These are phyloP conservation scores for Glycine tomentella DNA, from an alignment of 306 rosid species.

Conservation along the genomic window DNA sequence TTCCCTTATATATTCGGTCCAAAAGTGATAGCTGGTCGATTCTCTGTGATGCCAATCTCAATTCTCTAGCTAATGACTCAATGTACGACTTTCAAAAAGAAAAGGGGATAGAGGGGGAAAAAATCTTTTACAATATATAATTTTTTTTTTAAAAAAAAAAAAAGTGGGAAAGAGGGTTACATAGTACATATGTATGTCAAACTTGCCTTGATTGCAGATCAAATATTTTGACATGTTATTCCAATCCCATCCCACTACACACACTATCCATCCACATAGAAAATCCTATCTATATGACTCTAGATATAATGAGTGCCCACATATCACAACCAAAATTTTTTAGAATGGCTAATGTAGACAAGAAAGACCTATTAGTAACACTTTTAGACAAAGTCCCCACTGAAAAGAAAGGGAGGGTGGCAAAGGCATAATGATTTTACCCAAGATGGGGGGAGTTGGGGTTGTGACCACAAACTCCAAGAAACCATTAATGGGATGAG, in stretches of 20 bases:
- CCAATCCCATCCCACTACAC: slow-evolving; percentile 45
- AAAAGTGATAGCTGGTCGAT: slow-evolving; percentile 60
- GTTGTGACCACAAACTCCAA: slow-evolving; percentile 70
- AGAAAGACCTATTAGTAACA: slow-evolving; percentile 50
- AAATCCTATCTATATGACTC: slow-evolving; percentile 42
- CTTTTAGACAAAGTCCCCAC: slow-evolving; percentile 66
- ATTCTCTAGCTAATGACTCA: slow-evolving; percentile 53
- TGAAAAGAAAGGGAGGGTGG: slow-evolving; percentile 41
- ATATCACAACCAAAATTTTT: slow-evolving; percentile 49
- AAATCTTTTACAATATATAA: slow-evolving; percentile 4
- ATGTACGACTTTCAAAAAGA: slow-evolving; percentile 54
- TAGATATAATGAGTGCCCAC: slow-evolving; percentile 59
- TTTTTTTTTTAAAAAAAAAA: slow-evolving; percentile 4
- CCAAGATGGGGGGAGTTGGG: slow-evolving; percentile 61
- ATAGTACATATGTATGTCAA: slow-evolving; percentile 53
- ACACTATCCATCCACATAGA: slow-evolving; percentile 45
- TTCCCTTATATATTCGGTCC: slow-evolving; percentile 49
- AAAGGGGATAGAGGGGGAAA: neutral
- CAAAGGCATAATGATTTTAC: slow-evolving; percentile 57
- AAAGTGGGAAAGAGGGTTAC: slow-evolving; percentile 43
- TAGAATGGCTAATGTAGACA: slow-evolving; percentile 59
- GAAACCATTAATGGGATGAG: slow-evolving; percentile 62
- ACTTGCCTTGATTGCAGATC: slow-evolving; percentile 45
- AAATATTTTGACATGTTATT: slow-evolving; percentile 42
- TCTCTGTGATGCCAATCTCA: slow-evolving; percentile 61